Conservation (phyloP, 306 rosid species). For the Acacia crassicarpa region DNA sequence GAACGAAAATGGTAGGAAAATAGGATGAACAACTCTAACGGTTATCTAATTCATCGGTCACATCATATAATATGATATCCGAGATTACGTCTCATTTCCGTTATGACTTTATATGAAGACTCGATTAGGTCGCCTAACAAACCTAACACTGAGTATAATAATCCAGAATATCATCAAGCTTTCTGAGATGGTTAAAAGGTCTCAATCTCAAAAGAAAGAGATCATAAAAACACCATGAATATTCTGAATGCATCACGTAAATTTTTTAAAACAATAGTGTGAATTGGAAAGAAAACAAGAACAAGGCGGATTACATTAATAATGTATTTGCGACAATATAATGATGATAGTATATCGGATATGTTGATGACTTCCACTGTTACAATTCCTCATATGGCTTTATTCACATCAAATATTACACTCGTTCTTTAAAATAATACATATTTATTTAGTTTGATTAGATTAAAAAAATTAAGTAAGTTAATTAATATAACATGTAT, state of each 20-base stretch:
- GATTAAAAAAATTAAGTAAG: no score
- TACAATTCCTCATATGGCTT: neutral
- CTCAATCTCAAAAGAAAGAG: no score
- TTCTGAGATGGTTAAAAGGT: no score
- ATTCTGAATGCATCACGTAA: neutral
- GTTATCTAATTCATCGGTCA: neutral
- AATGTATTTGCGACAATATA: no score
- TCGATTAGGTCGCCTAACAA: slow-evolving; percentile 1
- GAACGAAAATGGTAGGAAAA: neutral
- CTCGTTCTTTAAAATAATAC: no score
- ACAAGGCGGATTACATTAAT: neutral
- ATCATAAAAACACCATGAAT: neutral
- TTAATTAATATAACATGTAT: no score
- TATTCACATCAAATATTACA: neutral
- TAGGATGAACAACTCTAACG: slow-evolving; percentile 14
- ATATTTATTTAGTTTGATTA: no score
- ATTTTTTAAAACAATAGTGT: no score
- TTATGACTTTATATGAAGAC: neutral
- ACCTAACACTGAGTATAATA: neutral
- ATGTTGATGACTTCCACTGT: neutral
- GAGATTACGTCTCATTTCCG: neutral
- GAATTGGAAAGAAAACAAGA: neutral
- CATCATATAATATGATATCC: neutral
- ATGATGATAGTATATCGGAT: no score
- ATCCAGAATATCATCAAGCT: no score